Base-by-base conservation (phyloP, 2,329 filamentous ascomycete genomes). In the Tolypocladium pustulatum region DNA sequence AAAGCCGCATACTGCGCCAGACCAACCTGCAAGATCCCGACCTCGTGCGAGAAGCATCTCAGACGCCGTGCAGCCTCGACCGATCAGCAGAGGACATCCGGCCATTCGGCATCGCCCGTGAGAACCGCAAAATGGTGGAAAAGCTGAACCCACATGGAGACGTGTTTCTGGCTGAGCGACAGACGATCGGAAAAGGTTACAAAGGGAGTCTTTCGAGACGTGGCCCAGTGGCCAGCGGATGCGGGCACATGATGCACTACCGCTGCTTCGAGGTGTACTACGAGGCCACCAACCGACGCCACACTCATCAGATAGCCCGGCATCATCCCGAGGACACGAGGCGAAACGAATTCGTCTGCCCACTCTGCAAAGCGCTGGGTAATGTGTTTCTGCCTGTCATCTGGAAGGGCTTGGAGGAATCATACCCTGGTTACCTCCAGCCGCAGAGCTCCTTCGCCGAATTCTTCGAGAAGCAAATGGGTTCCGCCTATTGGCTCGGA, bases 241-340 rank as follows among this genome's bases (percentile, higher is more conserved):
- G 94, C 72, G 94, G 94, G 3, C 94, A 99, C 71, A 95, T 99
- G 68, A 99, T 99, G 94, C 94, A 99, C 72, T 97, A 90, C 71
- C 86, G 84, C 65, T 99, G 94, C 74, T 99, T 99, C 69, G 91
- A 97, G 67, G 84, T 89, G 46, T 99, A 97, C 68, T 88, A 90
- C 63, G 84, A 89, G 53, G 91, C 93, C 4, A 96, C 91, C 0
- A 81, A 87, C 57, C 83, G 92, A 61, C 84, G 94, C 43, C 95
- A 99, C 69, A 84, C 83, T 25, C 90, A 94, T 66, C 94, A 99
- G 71, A 96, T 99, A 71, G 92, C 94, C 9, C 84, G 94, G 17
- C 90, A 96, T 66, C 94, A 97, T 66, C 94, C 94, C 0, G 95
- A 99, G 70, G 82, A 87, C 58, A 81, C 90, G 2, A 79, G 82